Conservation (phyloP, 2,329 filamentous ascomycete genomes). For the Teratosphaeria zuluensis region DNA sequence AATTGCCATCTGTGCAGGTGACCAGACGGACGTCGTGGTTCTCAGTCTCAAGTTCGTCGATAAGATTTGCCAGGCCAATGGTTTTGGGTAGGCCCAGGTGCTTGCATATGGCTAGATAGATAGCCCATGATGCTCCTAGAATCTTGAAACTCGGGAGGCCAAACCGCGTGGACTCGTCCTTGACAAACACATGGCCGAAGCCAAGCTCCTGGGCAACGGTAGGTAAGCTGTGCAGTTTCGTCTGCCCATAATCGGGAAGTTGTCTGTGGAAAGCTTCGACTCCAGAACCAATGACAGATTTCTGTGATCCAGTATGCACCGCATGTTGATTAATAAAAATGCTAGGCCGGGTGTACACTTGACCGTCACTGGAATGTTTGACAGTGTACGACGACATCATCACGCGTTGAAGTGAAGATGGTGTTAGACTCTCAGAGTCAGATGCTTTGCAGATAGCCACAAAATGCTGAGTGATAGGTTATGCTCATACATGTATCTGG, state of each 20-base stretch:
- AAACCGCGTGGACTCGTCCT: slow-evolving; percentile 61
- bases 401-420: not conserved
- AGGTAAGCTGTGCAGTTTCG: slow-evolving; percentile 45
- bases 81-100: slow-evolving; percentile 36
- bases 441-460: not conserved
- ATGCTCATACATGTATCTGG: not conserved
- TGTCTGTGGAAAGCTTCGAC: slow-evolving; percentile 44
- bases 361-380: slow-evolving; percentile 9
- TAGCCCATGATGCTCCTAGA: slow-evolving; percentile 66
- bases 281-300: slow-evolving; percentile 6
- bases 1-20: slow-evolving; percentile 66
- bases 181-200: slow-evolving; percentile 51
- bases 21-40: slow-evolving; percentile 37
- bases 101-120: slow-evolving; percentile 47
- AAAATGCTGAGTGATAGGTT: not conserved
- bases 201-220: slow-evolving; percentile 49
- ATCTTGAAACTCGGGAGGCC: slow-evolving; percentile 72
- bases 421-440: not conserved
- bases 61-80: slow-evolving; percentile 37
- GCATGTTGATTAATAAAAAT: slow-evolving; percentile 11
- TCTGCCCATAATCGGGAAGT: slow-evolving; percentile 48
- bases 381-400: slow-evolving; percentile 7
- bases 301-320: not conserved
- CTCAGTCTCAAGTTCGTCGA: slow-evolving; percentile 19
- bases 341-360: slow-evolving; percentile 7